phyloP scores from a whole-genome alignment of 768 basidiomycete genomes.

The Kwoniella mangroviensis region DNA sequence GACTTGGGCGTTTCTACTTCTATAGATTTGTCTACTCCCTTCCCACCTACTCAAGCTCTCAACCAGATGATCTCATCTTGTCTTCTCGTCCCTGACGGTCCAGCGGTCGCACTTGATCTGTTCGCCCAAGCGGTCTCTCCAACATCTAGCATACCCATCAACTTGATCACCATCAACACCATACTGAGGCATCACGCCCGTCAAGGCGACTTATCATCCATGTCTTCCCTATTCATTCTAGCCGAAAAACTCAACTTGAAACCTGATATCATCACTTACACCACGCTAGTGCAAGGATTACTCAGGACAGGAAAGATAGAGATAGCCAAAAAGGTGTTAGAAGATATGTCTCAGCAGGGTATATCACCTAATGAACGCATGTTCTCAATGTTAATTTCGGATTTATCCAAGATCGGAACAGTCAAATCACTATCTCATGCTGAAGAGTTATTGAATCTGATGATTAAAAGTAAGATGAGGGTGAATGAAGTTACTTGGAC shows the following conservation, averaged over 20 bases:
- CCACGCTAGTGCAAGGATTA: slow-evolving; percentile 79
- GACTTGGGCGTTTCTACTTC: neutral
- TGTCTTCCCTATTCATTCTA: slow-evolving; percentile 66
- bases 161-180: slow-evolving; percentile 79
- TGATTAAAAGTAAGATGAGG: slow-evolving; percentile 63
- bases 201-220: slow-evolving; percentile 67
- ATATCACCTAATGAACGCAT: slow-evolving; percentile 75
- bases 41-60: slow-evolving; percentile 59
- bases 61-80: slow-evolving; percentile 78
- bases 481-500: slow-evolving; percentile 88
- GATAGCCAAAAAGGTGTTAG: slow-evolving; percentile 68
- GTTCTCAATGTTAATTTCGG: slow-evolving; percentile 78
- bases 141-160: slow-evolving; percentile 66
- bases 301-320: slow-evolving; percentile 71
- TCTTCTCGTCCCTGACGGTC: slow-evolving; percentile 59
- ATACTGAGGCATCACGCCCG: slow-evolving; percentile 72
- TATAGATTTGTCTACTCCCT: slow-evolving; percentile 16
- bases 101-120: slow-evolving; percentile 58
- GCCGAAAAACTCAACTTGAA: slow-evolving; percentile 65
- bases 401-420: slow-evolving; percentile 68
- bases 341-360: slow-evolving; percentile 76
- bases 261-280: slow-evolving; percentile 85
- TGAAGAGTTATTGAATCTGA: slow-evolving; percentile 71
- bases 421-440: slow-evolving; percentile 66
- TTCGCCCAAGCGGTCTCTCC: slow-evolving; percentile 59